Evolutionary conservation across 768 basidiomycete genomes (phyloP), one percentile per base, ranked within the genome.

Genomic region (Lactarius hengduanensis): DNA sequence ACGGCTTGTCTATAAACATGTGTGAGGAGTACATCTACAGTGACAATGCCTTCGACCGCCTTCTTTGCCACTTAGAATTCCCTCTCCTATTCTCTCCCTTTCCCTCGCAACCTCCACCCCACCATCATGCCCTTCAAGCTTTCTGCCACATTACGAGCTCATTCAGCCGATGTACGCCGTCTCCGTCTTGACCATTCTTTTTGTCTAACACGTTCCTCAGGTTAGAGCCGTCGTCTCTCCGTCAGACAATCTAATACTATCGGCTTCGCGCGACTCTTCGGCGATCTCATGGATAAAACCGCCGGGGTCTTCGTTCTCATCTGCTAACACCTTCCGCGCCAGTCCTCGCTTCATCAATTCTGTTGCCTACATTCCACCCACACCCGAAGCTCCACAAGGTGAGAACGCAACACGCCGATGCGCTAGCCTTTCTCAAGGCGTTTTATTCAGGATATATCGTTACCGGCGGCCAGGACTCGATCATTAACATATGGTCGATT

Each of bases 181-280:
- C 57, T 47, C 71, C 41, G 61, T 58, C 22, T 61, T 47, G 32
- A 28, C 61, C 7, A 41, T 61, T 54, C 62, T 63, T 57, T 74
- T 63, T 56, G 68, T 62, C 43, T 68, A 57, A 28, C 26, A 70
- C 66, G 71, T 72, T 43, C 74, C n/a, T 34, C 59, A 96, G 93
- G 94, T 96, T 70, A 89, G 94, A 73, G 90, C 86, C 41, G 80
- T 98, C 68, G 84, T 79, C 61, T 86, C 92, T 54, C 92, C 94
- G 41, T 85, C 86, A 34, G 80, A 91, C 76, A 80, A 86, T 71
- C 82, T 94, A 69, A 80, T 98, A 69, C 82, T 98, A 68, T 97
- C 95, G 26, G 91, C 90, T 67, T 97, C 96, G 56, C 87, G 96
- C 74, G 96, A 98, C 82, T 81, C 91, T 18, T 92, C 94, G 50